Conservation (phyloP, 805 yeast genomes). For the Cyberlindnera saturnus region DNA sequence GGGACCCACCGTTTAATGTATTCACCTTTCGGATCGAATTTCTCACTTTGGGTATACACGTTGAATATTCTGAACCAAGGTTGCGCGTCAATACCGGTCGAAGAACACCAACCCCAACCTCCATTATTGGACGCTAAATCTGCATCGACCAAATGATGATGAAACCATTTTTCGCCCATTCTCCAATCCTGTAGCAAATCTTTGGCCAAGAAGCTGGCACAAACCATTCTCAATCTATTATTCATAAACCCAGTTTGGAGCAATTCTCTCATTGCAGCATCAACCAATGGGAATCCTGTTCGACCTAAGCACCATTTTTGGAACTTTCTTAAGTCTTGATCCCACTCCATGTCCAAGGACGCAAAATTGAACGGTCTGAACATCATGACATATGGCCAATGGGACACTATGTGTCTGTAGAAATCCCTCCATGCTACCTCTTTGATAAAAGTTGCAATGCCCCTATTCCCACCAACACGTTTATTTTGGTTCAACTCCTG, state of each 20-base stretch:
- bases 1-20: conserved; percentile 47
- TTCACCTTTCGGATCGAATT: conserved; percentile 40
- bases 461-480: conserved; percentile 26
- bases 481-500: conserved; percentile 24
- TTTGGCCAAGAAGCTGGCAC: conserved; percentile 44
- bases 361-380: conserved; percentile 41
- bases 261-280: conserved; percentile 52
- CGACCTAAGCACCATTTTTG: conserved; percentile 46
- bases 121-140: conserved; percentile 51
- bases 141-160: conserved; percentile 41
- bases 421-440: conserved; percentile 59
- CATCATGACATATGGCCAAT: conserved; percentile 49
- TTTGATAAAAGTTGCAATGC: conserved; percentile 40
- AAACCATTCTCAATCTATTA: conserved; percentile 50
- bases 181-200: conserved; percentile 50
- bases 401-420: conserved; percentile 40
- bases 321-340: conserved; percentile 34
- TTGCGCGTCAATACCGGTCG: conserved; percentile 49
- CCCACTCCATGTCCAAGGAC: conserved; percentile 37
- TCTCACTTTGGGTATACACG: conserved; percentile 43
- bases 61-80: conserved; percentile 54
- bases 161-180: conserved; percentile 47
- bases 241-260: conserved; percentile 47
- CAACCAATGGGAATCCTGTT: conserved; percentile 53
- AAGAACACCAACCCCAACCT: conserved; percentile 53